Conservation (phyloP, 2,329 filamentous ascomycete genomes). For the Colletotrichum agaves region DNA sequence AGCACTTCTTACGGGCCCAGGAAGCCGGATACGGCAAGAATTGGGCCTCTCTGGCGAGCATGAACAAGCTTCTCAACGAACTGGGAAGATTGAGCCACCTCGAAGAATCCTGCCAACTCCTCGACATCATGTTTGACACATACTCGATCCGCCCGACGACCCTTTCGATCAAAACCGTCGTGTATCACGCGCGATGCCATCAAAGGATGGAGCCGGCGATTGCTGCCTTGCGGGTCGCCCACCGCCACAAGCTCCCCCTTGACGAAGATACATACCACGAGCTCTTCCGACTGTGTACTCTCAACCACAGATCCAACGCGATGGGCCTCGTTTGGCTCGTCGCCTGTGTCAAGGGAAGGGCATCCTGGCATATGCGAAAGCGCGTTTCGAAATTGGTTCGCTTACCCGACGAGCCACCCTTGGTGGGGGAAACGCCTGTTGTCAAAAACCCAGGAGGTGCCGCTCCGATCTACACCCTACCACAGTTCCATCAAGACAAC, state of each 20-base stretch:
- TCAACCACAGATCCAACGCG: constrained; percentile 46
- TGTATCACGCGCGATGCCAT: constrained; percentile 45
- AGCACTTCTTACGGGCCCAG: constrained; percentile 54
- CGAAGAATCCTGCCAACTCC: constrained; percentile 41
- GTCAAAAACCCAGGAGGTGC: too few relatives aligned
- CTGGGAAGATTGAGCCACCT: constrained; percentile 53
- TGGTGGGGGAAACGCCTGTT: too few relatives aligned
- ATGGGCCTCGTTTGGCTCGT: constrained; percentile 48
- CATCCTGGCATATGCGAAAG: constrained; percentile 44
- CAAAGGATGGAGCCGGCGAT: constrained; percentile 47
- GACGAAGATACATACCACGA: constrained; percentile 49
- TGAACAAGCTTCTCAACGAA: constrained; percentile 54
- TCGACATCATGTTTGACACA: constrained; percentile 42
- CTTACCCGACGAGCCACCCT: too few relatives aligned
- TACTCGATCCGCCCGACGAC: constrained; percentile 16
- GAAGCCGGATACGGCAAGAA: constrained; percentile 54
- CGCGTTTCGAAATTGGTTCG: constrained; percentile 34
- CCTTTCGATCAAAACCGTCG: constrained; percentile 51
- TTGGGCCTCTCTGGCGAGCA: constrained; percentile 54
- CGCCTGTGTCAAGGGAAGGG: constrained; percentile 42
- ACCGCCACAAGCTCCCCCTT: constrained; percentile 40
- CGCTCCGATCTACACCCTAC: too few relatives aligned
- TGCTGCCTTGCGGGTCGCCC: constrained; percentile 44
- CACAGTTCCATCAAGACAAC: constrained; percentile 1
- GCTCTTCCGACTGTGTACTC: constrained; percentile 50